Base-by-base conservation (phyloP, 306 rosid genomes). In the Sicyos edulis region DNA sequence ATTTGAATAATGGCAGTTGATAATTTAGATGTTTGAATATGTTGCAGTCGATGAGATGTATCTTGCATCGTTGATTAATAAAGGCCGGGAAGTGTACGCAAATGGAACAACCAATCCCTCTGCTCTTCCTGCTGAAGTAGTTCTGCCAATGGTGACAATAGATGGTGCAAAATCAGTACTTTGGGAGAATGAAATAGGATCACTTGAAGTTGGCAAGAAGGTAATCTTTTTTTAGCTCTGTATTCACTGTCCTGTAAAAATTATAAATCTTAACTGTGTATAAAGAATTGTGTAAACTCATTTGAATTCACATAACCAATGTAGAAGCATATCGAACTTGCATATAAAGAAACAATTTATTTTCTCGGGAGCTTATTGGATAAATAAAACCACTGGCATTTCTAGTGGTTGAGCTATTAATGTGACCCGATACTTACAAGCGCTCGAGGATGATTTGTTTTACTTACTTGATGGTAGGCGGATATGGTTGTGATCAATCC, bases 141-240 rank as follows among this genome's bases (percentile, higher is more conserved):
- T 88, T 78, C 84, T 89, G 17, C 79, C 62, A 78, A 80, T 92
- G 97, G 96, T 63, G 47, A 89, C 97, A 6, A 40, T 83, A 54
- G 85, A 92, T 76, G 97, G 96, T 29, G 95, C 96, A 47, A 86
- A 85, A 83, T 86, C 95, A 3, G 87, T 92, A 71, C 83, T 86
- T 17, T 92, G 95, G 91, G 91, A 92, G 55, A 71, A 92, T 79
- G 96, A 88, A 73, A 72, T 86, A 11, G 97, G 97, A 7, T 92
- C 92, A 52, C 96, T 89, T 71, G 96, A 88, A 82, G 92, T 92
- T 73, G 95, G 96, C 73, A 92, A 88, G 85, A 88, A 89, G 97
- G 96, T 88, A 50, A 65, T 70, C 0, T 5, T 22, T 52, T 71
- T 78, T 51, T 71, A 67, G 45, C 65, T 76, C 72, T 62, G 20